These are phyloP conservation scores for Pleurotus djamor DNA, from an alignment of 768 basidiomycete genomes.

Conservation along the genomic window DNA sequence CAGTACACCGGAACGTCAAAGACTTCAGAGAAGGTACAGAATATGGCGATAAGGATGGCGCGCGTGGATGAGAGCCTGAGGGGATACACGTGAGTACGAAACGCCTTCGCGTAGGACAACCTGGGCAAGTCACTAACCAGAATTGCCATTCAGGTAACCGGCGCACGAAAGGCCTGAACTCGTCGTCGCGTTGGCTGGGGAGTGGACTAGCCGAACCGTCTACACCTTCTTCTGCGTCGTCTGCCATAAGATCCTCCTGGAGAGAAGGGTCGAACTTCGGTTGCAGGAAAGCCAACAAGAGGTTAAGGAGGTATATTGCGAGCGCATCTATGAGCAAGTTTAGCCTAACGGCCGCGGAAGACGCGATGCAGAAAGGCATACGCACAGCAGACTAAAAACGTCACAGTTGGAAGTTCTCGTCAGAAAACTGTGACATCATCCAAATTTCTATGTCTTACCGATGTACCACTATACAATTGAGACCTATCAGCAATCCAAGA, in stretches of 20 bases:
- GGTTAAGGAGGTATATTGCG: slow-evolving; percentile 94
- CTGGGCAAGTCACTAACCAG: slow-evolving; percentile 51
- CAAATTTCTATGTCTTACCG: slow-evolving; percentile 49
- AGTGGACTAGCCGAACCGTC: slow-evolving; percentile 52
- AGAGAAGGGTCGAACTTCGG: slow-evolving; percentile 97
- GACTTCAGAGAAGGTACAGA: slow-evolving; percentile 77
- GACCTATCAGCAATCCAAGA: slow-evolving; percentile 8
- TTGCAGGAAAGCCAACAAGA: slow-evolving; percentile 96
- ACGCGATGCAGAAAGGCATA: background rate
- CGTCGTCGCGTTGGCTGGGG: slow-evolving; percentile 79
- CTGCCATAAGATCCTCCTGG: slow-evolving; percentile 89
- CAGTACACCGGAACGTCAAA: slow-evolving; percentile 99
- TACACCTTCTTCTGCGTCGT: slow-evolving; percentile 94
- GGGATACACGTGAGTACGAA: background rate
- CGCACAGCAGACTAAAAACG: slow-evolving; percentile 64
- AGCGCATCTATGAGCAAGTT: slow-evolving; percentile 44
- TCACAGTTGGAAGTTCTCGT: background rate
- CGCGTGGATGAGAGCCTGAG: slow-evolving; percentile 87
- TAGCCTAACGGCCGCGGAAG: background rate
- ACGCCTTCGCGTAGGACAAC: background rate
- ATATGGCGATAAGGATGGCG: slow-evolving; percentile 78
- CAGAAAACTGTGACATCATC: background rate
- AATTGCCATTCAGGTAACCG: slow-evolving; percentile 97
- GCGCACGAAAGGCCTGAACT: slow-evolving; percentile 96
- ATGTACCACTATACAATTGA: slow-evolving; percentile 77